These are phyloP conservation scores for Saccharomyces eubayanus DNA, from an alignment of 805 yeast genomes.

Conservation along the genomic window DNA sequence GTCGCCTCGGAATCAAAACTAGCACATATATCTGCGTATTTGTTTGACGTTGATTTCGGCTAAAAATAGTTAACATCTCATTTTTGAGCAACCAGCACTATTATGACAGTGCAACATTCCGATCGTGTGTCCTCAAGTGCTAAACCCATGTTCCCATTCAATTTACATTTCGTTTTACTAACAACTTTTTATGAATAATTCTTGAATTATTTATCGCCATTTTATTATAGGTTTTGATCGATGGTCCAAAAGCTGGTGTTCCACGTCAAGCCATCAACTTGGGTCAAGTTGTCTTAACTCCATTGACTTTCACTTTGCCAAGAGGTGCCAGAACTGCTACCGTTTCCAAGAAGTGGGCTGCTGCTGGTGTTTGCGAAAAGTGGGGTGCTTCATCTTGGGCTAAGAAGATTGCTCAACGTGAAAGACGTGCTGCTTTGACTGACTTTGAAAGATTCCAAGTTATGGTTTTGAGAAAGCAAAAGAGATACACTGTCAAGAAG, in stretches of 20 bases:
- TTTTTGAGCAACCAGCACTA: background rate
- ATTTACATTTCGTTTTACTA: slow-evolving; percentile 3
- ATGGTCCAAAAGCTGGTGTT: slow-evolving; percentile 86
- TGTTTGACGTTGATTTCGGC: background rate
- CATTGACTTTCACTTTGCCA: slow-evolving; percentile 81
- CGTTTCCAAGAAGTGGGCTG: slow-evolving; percentile 88
- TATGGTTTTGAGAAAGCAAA: slow-evolving; percentile 93
- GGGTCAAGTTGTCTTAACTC: slow-evolving; percentile 86
- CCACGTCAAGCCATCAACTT: slow-evolving; percentile 87
- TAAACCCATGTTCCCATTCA: background rate
- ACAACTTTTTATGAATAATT: slow-evolving; percentile 2
- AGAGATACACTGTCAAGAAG: slow-evolving; percentile 88
- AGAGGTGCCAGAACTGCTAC: slow-evolving; percentile 87
- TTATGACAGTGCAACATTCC: background rate
- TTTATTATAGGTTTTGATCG: slow-evolving; percentile 65
- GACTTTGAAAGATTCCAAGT: slow-evolving; percentile 99
- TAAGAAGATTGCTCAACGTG: slow-evolving; percentile 92
- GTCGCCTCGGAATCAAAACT: background rate
- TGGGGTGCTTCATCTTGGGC: slow-evolving; percentile 97
- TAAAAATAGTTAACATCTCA: background rate
- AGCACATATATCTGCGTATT: background rate
- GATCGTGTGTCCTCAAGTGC: background rate
- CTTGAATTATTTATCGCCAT: background rate
- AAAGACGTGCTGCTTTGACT: slow-evolving; percentile 83
- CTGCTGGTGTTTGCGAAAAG: slow-evolving; percentile 78